Evolutionary conservation across 2,329 filamentous ascomycete species (phyloP).

Genomic region (Fusarium sp.): DNA sequence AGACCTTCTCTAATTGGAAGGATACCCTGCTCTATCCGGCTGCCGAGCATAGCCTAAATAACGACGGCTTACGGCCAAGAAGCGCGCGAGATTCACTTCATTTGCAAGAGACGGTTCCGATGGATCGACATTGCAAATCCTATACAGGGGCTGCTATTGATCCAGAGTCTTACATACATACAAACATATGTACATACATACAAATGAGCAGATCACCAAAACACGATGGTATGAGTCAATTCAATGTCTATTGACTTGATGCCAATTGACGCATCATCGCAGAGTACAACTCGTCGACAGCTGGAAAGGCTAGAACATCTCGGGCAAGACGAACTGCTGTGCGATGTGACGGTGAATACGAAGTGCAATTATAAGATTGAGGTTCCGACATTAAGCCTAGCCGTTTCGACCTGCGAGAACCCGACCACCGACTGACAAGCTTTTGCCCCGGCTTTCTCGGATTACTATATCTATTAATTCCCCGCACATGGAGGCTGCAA

Average conservation of each 20-base stretch:
- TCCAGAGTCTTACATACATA: not conserved
- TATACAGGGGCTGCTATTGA: slow-evolving; percentile 1
- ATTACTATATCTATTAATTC: slow-evolving; percentile 4
- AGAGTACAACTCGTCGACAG: not conserved
- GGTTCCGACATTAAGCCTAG: slow-evolving; percentile 16
- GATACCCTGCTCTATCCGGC: not conserved
- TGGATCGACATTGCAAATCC: slow-evolving; percentile 36
- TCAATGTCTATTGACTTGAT: not conserved
- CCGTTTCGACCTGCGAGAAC: slow-evolving; percentile 25
- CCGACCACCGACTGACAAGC: slow-evolving; percentile 29
- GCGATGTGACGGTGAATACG: slow-evolving; percentile 29
- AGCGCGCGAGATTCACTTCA: slow-evolving; percentile 23
- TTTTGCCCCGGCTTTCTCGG: slow-evolving; percentile 30
- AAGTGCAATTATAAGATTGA: slow-evolving; percentile 27
- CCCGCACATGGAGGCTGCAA: slow-evolving; percentile 23
- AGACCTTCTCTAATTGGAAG: slow-evolving; percentile 25
- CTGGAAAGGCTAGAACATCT: slow-evolving; percentile 3
- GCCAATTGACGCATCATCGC: not conserved
- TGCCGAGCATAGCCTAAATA: slow-evolving; percentile 16
- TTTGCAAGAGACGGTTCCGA: slow-evolving; percentile 32
- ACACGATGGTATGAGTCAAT: not conserved
- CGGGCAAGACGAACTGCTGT: not conserved
- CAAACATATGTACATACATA: not conserved
- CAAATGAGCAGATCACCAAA: not conserved
- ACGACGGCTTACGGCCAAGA: slow-evolving; percentile 28